Conservation (phyloP, 2,329 filamentous ascomycete genomes). For the Phyllachora maydis region DNA sequence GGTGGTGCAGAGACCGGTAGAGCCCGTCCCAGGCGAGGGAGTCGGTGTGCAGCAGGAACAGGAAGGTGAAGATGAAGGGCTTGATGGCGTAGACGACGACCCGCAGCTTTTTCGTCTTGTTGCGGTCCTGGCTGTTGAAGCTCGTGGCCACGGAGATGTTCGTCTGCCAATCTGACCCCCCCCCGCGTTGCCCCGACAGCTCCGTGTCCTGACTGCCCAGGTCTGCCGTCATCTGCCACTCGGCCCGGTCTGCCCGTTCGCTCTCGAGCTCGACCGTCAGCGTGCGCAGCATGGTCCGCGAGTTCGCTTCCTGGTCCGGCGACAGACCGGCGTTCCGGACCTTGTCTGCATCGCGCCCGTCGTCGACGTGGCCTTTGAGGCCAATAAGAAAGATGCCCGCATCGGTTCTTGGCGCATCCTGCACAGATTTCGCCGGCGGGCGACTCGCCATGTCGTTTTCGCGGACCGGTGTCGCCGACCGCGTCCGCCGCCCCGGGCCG, state of each 20-base stretch:
- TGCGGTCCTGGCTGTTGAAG: constrained; percentile 26
- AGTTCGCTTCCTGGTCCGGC: constrained; percentile 17
- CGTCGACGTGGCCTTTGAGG: constrained; percentile 37
- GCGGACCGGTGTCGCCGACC: no score
- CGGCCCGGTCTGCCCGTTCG: constrained; percentile 15
- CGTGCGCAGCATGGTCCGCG: constrained; percentile 41
- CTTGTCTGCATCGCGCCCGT: constrained; percentile 11
- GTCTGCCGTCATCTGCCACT: constrained; percentile 23
- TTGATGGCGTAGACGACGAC: constrained; percentile 54
- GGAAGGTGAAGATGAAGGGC: constrained; percentile 59
- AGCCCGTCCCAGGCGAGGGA: constrained; percentile 32
- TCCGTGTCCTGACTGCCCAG: constrained; percentile 18
- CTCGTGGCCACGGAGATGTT: constrained; percentile 2
- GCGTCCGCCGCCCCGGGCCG: no score
- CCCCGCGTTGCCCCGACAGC: constrained; percentile 6
- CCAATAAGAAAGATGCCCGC: constrained; percentile 44
- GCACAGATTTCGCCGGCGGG: no score
- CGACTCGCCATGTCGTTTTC: no score
- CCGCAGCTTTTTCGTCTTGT: constrained; percentile 35
- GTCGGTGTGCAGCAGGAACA: constrained; percentile 43
- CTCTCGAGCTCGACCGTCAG: constrained; percentile 43
- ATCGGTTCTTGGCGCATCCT: constrained; percentile 4
- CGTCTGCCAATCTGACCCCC: constrained; percentile 7
- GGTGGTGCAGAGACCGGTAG: constrained; percentile 38
- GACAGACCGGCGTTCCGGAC: no score